A percentile compares a stretch with the other conserved stretches of the same genome.
phyloP scores from a whole-genome alignment of 208 protist species.

The Leishmania tropica region DNA sequence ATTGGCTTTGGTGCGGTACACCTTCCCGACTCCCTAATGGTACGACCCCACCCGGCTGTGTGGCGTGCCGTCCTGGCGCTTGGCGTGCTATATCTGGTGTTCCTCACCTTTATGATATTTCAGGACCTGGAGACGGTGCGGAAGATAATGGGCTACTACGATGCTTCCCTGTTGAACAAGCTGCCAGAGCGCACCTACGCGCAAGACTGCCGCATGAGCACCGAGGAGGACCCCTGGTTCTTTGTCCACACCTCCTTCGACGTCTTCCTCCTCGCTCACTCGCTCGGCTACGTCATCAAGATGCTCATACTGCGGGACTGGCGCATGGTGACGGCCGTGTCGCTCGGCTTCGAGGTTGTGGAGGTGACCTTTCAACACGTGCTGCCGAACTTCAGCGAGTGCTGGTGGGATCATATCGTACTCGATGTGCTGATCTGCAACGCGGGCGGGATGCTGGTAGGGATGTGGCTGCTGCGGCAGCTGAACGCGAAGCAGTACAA shows the following conservation, averaged over 20 bases:
- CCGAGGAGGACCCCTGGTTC: slow-evolving; percentile 78
- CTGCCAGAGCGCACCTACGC: slow-evolving; percentile 93
- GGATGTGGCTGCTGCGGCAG: slow-evolving; percentile 65
- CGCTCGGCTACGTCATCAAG: slow-evolving; percentile 95
- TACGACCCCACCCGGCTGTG: slow-evolving; percentile 95
- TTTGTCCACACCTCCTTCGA: slow-evolving; percentile 89
- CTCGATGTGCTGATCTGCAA: slow-evolving; percentile 97
- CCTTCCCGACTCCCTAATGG: slow-evolving; percentile 92
- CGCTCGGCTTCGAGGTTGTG: slow-evolving; percentile 94
- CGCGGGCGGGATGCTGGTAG: slow-evolving; percentile 92
- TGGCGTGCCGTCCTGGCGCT: slow-evolving; percentile 94
- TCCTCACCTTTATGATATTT: slow-evolving; percentile 94
- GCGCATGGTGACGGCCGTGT: slow-evolving; percentile 84
- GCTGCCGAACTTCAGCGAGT: slow-evolving; percentile 97
- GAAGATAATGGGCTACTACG: slow-evolving; percentile 72
- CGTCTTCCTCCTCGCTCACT: slow-evolving; percentile 95
- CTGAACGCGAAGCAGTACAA: slow-evolving; percentile 79
- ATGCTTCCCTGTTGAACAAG: slow-evolving; percentile 67
- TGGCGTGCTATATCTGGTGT: slow-evolving; percentile 90
- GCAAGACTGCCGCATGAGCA: slow-evolving; percentile 93
- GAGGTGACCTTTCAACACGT: slow-evolving; percentile 96
- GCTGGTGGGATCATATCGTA: slow-evolving; percentile 98
- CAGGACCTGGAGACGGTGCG: slow-evolving; percentile 75
- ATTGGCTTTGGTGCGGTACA: slow-evolving; percentile 92
- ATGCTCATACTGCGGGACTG: slow-evolving; percentile 94